Base-by-base conservation (phyloP, 495 filamentous ascomycete species). In the Pyronema omphalodes region DNA sequence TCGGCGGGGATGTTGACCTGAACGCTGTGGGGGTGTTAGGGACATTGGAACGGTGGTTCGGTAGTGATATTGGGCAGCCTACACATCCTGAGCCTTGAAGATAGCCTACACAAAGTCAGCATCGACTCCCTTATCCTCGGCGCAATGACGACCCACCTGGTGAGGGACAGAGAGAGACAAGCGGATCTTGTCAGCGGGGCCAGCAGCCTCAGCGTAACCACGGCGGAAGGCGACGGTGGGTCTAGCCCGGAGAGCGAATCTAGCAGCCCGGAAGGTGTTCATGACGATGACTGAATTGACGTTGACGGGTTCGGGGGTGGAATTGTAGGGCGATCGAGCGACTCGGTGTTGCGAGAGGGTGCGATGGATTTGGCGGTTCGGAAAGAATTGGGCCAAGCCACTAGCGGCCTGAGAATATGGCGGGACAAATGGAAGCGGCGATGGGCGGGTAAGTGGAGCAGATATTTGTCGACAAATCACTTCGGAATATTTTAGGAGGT, bases 1-100 rank as follows among this genome's bases (percentile, higher is more conserved):
- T 93, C 91, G 67, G 91, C 89, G 68, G 93, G 82, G 64, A 99
- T 78, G 79, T 99, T 99, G 75, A 99, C 93, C 74, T 99, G 91
- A 65, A 95, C 82, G 67, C 78, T 95, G 71, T 57, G 71, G 72
- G 64, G 57, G 23, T 29, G 23, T 29, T 29, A 29, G 23, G 23
- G 23, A 29, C 23, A 29, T 29, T 29, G 23, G 23, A 29, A 29
- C 23, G 23, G 1, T 29, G 23, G 23, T 29, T 29, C 23, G 23
- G 23, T 29, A 29, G 23, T 17, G 47, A 33, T 29, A 47, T 56
- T 37, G 46, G 33, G 43, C 17, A 52, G 73, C 80, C 58, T 77
- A 86, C 82, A 86, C 82, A 73, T 82, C 82, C 60, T 76, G 72
- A 34, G 80, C 80, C 64, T 79, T 78, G 74, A 82, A 86, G 70